These are phyloP conservation scores for Rhizophagus clarus DNA, from an alignment of 192 early-diverging fungal genomes.

Conservation along the genomic window DNA sequence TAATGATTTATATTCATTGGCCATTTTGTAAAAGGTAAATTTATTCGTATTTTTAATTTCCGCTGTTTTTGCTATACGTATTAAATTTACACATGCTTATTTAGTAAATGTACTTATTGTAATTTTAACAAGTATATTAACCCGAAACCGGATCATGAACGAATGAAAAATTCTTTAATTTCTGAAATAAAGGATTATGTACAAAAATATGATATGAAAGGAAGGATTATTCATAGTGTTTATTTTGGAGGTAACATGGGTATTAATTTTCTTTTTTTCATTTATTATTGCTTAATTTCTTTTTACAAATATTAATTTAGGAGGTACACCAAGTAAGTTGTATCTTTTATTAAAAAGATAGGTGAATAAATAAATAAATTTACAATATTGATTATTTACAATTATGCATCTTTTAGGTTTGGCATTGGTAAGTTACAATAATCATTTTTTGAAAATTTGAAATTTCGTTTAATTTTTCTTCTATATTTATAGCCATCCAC, in stretches of 20 bases:
- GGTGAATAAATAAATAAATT: too few species aligned
- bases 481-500: constrained; percentile 40
- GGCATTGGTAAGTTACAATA: background rate
- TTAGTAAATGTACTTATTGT: constrained; percentile 59
- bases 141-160: constrained; percentile 45
- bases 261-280: background rate
- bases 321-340: constrained; percentile 56
- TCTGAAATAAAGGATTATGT: constrained; percentile 42
- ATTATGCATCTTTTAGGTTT: constrained; percentile 1
- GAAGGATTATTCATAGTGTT: constrained; percentile 43
- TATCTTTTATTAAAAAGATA: background rate
- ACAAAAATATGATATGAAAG: constrained; percentile 36
- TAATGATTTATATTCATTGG: constrained; percentile 60
- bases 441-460: background rate
- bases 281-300: background rate
- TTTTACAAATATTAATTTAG: constrained; percentile 24
- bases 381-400: too few species aligned
- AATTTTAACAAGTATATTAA: constrained; percentile 63
- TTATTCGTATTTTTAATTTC: background rate
- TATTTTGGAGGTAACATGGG: constrained; percentile 52
- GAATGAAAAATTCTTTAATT: constrained; percentile 44
- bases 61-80: background rate
- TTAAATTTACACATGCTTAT: background rate
- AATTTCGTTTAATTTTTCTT: background rate
- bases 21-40: constrained; percentile 56